A percentile compares a stretch with the other conserved stretches of the same genome.
phyloP scores from a whole-genome alignment of 495 filamentous ascomycete genomes.

The Schizothecium vesticola region DNA sequence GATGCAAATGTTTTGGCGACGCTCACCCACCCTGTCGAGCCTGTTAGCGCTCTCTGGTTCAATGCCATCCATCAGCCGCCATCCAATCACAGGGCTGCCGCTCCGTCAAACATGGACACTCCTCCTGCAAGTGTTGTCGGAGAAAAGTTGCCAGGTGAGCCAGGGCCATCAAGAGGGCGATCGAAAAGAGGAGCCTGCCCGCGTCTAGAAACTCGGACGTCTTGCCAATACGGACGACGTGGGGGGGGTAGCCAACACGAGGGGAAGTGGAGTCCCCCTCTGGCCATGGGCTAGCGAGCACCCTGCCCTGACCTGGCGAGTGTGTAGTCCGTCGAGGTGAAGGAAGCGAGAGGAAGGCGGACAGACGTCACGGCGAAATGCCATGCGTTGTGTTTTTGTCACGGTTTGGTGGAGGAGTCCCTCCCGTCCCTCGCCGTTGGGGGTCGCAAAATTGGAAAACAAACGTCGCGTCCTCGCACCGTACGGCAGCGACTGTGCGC shows the following conservation, averaged over 20 bases:
- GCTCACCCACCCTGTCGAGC: conserved; percentile 26
- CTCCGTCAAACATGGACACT: conserved; percentile 12
- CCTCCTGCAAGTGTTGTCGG: conserved; percentile 5
- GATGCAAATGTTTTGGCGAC: conserved; percentile 14
- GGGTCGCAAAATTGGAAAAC: conserved; percentile 5
- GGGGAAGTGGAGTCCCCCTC: not conserved
- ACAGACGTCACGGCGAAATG: not conserved
- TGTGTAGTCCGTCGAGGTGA: not conserved
- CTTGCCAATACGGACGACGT: not conserved
- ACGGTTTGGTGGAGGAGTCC: not conserved
- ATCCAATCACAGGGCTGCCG: conserved; percentile 23
- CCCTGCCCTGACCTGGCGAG: no score
- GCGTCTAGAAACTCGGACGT: not conserved
- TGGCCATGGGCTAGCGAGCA: no score
- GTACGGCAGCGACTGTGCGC: conserved; percentile 11
- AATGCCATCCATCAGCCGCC: conserved; percentile 26
- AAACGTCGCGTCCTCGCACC: conserved; percentile 10
- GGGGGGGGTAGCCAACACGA: not conserved
- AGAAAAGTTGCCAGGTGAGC: not conserved
- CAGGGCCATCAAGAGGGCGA: not conserved
- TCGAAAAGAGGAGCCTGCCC: not conserved
- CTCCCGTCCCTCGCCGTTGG: not conserved
- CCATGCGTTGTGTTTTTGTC: conserved; percentile 5
- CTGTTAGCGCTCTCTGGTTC: conserved; percentile 36
- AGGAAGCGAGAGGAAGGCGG: not conserved